Evolutionary conservation across 2,329 filamentous ascomycete genomes (phyloP), one percentile per base, ranked within the genome.

Genomic region (Penicillium psychrosexuale): DNA sequence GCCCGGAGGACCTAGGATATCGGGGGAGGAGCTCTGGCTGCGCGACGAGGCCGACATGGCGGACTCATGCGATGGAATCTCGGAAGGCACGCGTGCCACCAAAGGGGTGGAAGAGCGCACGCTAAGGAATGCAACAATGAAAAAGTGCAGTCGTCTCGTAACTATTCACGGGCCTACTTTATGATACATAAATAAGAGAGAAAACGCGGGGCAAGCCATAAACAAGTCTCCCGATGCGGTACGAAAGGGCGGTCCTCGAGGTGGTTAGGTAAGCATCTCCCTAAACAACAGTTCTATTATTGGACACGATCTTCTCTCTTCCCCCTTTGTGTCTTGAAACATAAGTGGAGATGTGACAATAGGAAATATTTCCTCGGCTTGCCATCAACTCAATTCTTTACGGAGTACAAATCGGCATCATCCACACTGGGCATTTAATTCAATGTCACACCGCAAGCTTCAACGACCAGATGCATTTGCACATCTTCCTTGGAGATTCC

Each of bases 1-100:
- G 53, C 73, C 74, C 56, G 74, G 69, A 44, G 74, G 73, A 27
- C 69, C 74, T 53, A 77, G 67, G 49, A 75, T 67, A 66, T 77
- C 74, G 43, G 74, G 74, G 39, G 74, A 77, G 55, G 74, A 76
- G 60, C 67, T 75, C 48, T 64, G 54, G 57, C 67, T 74, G 61
- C 67, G 69, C 55, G 68, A 68, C 53, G 66, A 73, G 71, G 53
- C 60, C 62, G 64, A 62, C 56, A 67, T 66, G 61, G 54, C 54
- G 60, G 50, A 55, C 55, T 64, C 50, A 40, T 51, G 46, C 50
- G 53, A 55, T 55, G 51, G 52, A 56, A 56, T 56, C 51, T 57
- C 57, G 57, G 53, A 44, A 47, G 52, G 57, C 61, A 60, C 61
- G 60, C 57, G 61, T 64, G 56, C 61, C 63, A 55, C 63, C 53